phyloP scores from a whole-genome alignment of 768 basidiomycete genomes.

The Hericium rajendrae region DNA sequence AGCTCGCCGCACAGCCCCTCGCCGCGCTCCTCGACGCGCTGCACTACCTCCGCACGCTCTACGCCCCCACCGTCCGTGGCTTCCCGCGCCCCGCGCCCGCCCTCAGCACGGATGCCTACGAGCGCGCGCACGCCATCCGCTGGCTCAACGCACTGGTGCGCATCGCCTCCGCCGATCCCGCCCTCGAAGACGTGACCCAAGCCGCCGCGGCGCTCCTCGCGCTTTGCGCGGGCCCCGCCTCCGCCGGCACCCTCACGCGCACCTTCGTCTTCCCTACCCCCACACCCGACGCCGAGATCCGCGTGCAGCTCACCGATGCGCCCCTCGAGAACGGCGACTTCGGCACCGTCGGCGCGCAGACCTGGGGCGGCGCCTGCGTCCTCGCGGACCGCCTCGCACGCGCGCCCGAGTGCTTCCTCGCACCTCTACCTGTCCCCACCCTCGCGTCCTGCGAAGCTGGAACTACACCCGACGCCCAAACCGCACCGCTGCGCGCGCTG shows the following conservation, averaged over 20 bases:
- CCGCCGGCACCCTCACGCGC: conserved; percentile 49
- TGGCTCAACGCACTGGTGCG: conserved; percentile 65
- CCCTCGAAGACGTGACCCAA: conserved; percentile 33
- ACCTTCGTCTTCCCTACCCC: conserved; percentile 33
- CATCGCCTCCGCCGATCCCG: conserved; percentile 7
- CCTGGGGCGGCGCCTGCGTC: conserved; percentile 82
- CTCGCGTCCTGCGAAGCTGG: neutral
- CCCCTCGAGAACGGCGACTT: conserved; percentile 64
- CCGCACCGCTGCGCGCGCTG: conserved; percentile 28
- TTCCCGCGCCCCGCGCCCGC: conserved; percentile 29
- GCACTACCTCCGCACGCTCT: conserved; percentile 42
- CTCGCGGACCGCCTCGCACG: conserved; percentile 66
- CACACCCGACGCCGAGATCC: conserved; percentile 12
- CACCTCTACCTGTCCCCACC: conserved; percentile 10
- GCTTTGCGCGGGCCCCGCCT: conserved; percentile 50
- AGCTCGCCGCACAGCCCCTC: conserved; percentile 18
- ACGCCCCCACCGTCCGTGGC: conserved; percentile 54
- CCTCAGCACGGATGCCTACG: conserved; percentile 52
- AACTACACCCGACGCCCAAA: neutral
- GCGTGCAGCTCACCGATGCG: conserved; percentile 51
- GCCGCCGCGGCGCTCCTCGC: conserved; percentile 57
- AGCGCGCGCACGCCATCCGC: conserved; percentile 54
- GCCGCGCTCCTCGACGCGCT: conserved; percentile 35
- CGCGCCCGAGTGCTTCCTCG: conserved; percentile 41
- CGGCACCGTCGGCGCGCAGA: conserved; percentile 72